These are phyloP conservation scores for Nothophaeocryptopus gaeumannii DNA, from an alignment of 2,329 filamentous ascomycete genomes.

Conservation along the genomic window DNA sequence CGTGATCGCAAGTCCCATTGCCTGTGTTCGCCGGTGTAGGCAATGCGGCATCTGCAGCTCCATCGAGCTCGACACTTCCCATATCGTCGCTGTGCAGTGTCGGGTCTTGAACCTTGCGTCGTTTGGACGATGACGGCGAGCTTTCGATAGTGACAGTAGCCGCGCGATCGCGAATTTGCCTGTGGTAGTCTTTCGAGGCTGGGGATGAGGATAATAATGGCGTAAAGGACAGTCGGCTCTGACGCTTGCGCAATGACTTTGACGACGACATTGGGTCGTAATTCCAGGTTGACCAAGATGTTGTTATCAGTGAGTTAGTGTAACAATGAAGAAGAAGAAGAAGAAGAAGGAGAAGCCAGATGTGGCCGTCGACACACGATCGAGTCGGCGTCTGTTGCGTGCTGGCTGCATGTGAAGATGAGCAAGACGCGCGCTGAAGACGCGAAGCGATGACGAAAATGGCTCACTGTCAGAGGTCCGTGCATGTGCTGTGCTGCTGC, in stretches of 20 bases:
- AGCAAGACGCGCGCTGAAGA: too few relatives aligned
- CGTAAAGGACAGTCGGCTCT: constrained; percentile 45
- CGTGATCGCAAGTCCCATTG: constrained; percentile 16
- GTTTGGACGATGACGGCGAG: constrained; percentile 27
- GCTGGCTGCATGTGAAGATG: too few relatives aligned
- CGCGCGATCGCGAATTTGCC: constrained; percentile 35
- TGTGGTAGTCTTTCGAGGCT: constrained; percentile 32
- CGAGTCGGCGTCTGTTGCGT: too few relatives aligned
- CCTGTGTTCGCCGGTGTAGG: constrained; percentile 24
- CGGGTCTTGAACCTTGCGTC: constrained; percentile 26
- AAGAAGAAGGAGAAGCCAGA: too few relatives aligned
- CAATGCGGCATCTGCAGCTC: constrained; percentile 12
- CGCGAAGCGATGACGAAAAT: too few relatives aligned
- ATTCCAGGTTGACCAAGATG: neutral
- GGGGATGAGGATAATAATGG: constrained; percentile 42
- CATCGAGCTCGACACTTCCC: neutral
- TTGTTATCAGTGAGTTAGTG: too few relatives aligned
- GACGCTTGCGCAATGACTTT: constrained; percentile 32
- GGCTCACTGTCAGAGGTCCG: too few relatives aligned
- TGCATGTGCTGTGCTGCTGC: too few relatives aligned
- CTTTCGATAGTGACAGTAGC: constrained; percentile 35
- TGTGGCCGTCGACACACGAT: too few relatives aligned
- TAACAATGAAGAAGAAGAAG: too few relatives aligned
- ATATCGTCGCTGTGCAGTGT: neutral
- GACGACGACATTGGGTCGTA: constrained; percentile 8